phyloP scores from a whole-genome alignment of 768 basidiomycete species.

The Macrolepiota fuliginosa region DNA sequence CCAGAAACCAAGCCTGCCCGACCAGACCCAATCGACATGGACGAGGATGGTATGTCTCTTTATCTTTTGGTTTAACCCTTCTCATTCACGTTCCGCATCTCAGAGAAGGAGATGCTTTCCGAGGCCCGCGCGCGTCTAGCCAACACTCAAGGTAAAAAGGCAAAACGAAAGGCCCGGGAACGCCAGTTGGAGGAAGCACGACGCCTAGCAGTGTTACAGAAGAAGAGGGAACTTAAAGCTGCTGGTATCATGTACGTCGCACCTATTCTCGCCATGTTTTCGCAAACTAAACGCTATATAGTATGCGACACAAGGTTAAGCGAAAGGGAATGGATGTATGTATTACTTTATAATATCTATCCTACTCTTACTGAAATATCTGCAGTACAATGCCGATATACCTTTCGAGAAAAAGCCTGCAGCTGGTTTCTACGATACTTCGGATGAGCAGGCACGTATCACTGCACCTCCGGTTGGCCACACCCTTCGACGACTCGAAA shows the following conservation, averaged over 20 bases:
- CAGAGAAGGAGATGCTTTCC: conserved; percentile 99
- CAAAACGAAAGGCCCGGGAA: conserved; percentile 97
- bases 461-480: conserved; percentile 91
- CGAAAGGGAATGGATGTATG: conserved; percentile 96
- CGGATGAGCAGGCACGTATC: conserved; percentile 86
- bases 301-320: conserved; percentile 92
- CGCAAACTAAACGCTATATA: conserved; percentile 23
- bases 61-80: neutral
- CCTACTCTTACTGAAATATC: conserved; percentile 9
- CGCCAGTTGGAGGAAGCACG: conserved; percentile 96
- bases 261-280: neutral
- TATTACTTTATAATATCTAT: conserved; percentile 14
- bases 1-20: conserved; percentile 98
- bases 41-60: conserved; percentile 80
- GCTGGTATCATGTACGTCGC: conserved; percentile 88
- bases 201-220: conserved; percentile 91
- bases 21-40: conserved; percentile 99
- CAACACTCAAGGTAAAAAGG: conserved; percentile 99
- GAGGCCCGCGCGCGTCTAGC: conserved; percentile 97
- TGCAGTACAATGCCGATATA: conserved; percentile 94
- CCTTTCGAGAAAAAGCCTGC: conserved; percentile 98
- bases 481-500: conserved; percentile 86
- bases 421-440: conserved; percentile 94
- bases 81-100: conserved; percentile 11
- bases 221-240: conserved; percentile 96